Percentiles rank a stretch among this genome's conserved stretches.
phyloP scores from a whole-genome alignment of 768 basidiomycete species.

The Amanita jacksonii region DNA sequence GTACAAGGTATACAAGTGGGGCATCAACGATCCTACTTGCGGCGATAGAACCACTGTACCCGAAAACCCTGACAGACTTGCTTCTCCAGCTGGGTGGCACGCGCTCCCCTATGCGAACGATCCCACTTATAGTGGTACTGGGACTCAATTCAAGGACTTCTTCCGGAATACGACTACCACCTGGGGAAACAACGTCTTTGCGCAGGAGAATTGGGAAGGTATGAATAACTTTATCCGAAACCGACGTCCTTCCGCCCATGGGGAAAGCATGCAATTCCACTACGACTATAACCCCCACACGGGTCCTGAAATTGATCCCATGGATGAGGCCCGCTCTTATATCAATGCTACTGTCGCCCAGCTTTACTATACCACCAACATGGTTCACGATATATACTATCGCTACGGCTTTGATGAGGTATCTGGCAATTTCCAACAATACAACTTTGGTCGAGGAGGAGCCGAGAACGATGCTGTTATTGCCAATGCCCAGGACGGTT shows the following conservation, averaged over 20 bases:
- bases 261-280: conserved; percentile 45
- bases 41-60: conserved; percentile 50
- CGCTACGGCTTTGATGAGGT: conserved; percentile 89
- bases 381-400: conserved; percentile 79
- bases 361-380: conserved; percentile 80
- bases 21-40: conserved; percentile 74
- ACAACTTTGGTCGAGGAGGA: conserved; percentile 92
- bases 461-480: conserved; percentile 84
- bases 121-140: conserved; percentile 28
- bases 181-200: conserved; percentile 86
- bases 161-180: conserved; percentile 71
- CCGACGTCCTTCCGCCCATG: conserved; percentile 67
- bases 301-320: conserved; percentile 44
- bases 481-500: conserved; percentile 92
- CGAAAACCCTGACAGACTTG: conserved; percentile 66
- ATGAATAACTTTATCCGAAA: conserved; percentile 57
- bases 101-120: conserved; percentile 64
- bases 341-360: conserved; percentile 84
- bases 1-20: conserved; percentile 74
- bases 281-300: conserved; percentile 66
- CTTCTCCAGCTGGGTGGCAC: conserved; percentile 92
- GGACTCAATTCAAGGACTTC: conserved; percentile 18
- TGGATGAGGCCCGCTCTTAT: conserved; percentile 67
- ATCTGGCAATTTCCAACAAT: conserved; percentile 94
- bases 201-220: conserved; percentile 91